A percentile compares a stretch with the other conserved stretches of the same genome.
Conservation (phyloP, 495 filamentous ascomycete genomes). For the Pyronema omphalodes region DNA sequence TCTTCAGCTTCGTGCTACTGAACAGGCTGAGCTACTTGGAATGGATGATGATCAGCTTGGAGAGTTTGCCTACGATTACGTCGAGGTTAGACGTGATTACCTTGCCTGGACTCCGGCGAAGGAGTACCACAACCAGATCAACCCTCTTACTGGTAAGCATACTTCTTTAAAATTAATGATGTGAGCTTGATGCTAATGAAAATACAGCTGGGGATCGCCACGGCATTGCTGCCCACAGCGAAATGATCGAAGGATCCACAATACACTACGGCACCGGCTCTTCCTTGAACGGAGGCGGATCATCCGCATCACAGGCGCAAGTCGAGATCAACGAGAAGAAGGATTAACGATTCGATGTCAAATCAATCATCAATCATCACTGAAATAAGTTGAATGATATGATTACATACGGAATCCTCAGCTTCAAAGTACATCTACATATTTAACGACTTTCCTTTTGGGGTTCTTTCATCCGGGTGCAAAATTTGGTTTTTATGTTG, state of each 20-base stretch:
- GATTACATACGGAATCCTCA: too few species aligned
- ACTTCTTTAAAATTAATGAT: background rate
- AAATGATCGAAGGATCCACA: slow-evolving; percentile 20
- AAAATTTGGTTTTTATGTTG: too few species aligned
- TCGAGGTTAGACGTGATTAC: slow-evolving; percentile 94
- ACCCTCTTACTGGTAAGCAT: background rate
- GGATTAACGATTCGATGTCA: too few species aligned
- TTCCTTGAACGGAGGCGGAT: background rate
- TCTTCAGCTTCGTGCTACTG: slow-evolving; percentile 73
- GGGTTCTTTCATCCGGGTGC: too few species aligned
- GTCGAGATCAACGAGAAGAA: too few species aligned
- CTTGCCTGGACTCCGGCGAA: slow-evolving; percentile 90
- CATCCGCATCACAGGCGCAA: too few species aligned
- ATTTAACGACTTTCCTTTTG: too few species aligned
- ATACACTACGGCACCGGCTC: background rate
- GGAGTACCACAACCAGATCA: slow-evolving; percentile 19
- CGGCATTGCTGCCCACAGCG: slow-evolving; percentile 26
- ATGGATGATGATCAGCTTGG: slow-evolving; percentile 99
- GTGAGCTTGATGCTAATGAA: background rate
- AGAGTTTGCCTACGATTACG: slow-evolving; percentile 98
- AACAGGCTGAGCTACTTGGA: slow-evolving; percentile 91
- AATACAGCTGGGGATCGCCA: slow-evolving; percentile 28
- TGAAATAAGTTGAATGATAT: too few species aligned
- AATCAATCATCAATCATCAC: too few species aligned
- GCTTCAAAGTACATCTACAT: too few species aligned